phyloP scores from a whole-genome alignment of 2,329 filamentous ascomycete species.

The Ascomycota sp. region DNA sequence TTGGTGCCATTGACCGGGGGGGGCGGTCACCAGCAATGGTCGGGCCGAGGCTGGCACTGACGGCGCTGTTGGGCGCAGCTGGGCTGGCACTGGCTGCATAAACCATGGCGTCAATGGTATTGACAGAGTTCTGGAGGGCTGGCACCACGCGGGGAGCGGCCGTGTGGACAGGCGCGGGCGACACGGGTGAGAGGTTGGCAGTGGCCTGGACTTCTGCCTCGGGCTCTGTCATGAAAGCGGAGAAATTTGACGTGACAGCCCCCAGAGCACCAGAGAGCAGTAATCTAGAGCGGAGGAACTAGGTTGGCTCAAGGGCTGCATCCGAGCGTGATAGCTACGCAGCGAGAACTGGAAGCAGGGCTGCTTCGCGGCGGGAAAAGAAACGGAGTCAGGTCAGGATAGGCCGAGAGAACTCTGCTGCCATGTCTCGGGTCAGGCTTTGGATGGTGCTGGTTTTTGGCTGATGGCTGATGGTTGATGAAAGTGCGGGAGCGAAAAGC shows the following conservation, averaged over 20 bases:
- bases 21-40: slow-evolving; percentile 7
- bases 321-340: slow-evolving; percentile 1
- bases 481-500: too few species aligned
- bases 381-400: not conserved
- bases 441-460: not conserved
- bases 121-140: slow-evolving; percentile 30
- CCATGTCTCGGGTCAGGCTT: not conserved
- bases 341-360: not conserved
- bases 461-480: too few species aligned
- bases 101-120: slow-evolving; percentile 26
- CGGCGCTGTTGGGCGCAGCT: slow-evolving; percentile 7
- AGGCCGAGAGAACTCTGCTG: not conserved
- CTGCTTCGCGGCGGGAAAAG: not conserved
- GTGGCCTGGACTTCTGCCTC: slow-evolving; percentile 28
- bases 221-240: slow-evolving; percentile 23
- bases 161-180: slow-evolving; percentile 25
- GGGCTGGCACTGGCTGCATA: slow-evolving; percentile 9
- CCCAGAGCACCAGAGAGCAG: slow-evolving; percentile 1
- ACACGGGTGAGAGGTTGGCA: slow-evolving; percentile 30
- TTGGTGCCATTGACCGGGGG: slow-evolving; percentile 14
- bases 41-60: slow-evolving; percentile 11
- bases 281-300: slow-evolving; percentile 1
- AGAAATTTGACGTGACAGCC: not conserved
- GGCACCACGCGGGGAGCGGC: slow-evolving; percentile 26
- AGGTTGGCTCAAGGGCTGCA: not conserved